Conservation (phyloP, 1,284 basidiomycete genomes). For the Phlebopus sp. region DNA sequence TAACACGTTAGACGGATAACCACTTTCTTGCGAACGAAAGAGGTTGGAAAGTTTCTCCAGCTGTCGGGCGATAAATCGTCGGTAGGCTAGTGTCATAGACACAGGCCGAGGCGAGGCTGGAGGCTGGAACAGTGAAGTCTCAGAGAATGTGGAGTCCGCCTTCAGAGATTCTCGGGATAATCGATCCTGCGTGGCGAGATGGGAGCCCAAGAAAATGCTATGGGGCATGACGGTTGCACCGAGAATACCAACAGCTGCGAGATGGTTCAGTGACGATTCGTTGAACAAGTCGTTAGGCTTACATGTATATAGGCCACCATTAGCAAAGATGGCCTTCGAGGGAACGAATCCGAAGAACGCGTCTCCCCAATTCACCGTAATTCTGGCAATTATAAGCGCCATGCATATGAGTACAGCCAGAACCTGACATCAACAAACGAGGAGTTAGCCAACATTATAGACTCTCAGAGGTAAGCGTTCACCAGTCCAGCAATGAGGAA, state of each 20-base stretch:
- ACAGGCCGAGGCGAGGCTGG: neutral
- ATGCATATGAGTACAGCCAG: conserved; percentile 82
- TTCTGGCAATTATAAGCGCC: conserved; percentile 73
- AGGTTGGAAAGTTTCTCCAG: conserved; percentile 22
- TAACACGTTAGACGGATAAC: conserved; percentile 25
- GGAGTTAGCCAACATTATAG: neutral
- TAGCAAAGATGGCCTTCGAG: conserved; percentile 59
- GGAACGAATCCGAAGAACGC: conserved; percentile 89
- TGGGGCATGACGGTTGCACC: conserved; percentile 92
- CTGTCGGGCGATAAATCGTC: conserved; percentile 6
- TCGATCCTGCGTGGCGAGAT: conserved; percentile 80
- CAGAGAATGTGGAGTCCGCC: neutral
- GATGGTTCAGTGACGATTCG: conserved; percentile 6
- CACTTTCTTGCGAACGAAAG: conserved; percentile 19
- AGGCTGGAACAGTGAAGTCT: neutral
- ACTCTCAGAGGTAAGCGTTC: neutral
- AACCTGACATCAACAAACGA: conserved; percentile 47
- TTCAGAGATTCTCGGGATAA: conserved; percentile 32
- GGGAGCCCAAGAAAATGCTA: conserved; percentile 85
- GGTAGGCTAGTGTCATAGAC: conserved; percentile 9
- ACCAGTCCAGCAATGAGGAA: conserved; percentile 61
- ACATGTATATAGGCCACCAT: conserved; percentile 79
- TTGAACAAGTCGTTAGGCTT: conserved; percentile 16
- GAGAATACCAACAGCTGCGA: conserved; percentile 73
- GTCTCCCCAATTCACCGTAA: conserved; percentile 72